phyloP scores from a whole-genome alignment of 345 rosid genomes.

The Euphorbia tirucalli region DNA sequence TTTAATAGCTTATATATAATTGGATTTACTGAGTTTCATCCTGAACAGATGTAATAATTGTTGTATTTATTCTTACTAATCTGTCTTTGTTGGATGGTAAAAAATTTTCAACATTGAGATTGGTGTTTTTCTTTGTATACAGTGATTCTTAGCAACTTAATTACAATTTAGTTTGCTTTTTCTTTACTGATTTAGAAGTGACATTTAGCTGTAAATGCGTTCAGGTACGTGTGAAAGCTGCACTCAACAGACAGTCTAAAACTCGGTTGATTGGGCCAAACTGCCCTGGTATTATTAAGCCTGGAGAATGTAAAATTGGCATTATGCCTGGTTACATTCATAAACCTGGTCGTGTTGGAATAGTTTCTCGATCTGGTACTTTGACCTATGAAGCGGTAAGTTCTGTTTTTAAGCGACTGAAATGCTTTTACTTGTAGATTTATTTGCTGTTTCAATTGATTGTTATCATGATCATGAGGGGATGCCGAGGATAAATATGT shows the following conservation, averaged over 20 bases:
- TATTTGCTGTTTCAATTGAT: background rate
- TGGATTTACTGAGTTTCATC: background rate
- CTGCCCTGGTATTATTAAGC: slow-evolving; percentile 92
- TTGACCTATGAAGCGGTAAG: slow-evolving; percentile 99
- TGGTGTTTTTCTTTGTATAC: background rate
- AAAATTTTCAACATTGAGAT: background rate
- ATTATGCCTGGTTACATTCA: slow-evolving; percentile 99
- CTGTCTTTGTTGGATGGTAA: background rate
- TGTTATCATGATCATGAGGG: background rate
- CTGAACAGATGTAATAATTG: background rate
- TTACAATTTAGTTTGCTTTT: background rate
- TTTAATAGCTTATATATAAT: background rate
- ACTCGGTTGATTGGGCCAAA: slow-evolving; percentile 95
- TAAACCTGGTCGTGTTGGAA: slow-evolving; percentile 92
- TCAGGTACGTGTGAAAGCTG: slow-evolving; percentile 92
- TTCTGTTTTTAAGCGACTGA: background rate
- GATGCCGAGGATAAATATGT: background rate
- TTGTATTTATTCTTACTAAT: background rate
- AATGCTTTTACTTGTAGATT: background rate
- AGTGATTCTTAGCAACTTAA: background rate
- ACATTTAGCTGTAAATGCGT: slow-evolving; percentile 10
- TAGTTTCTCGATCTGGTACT: slow-evolving; percentile 95
- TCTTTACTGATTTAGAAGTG: background rate
- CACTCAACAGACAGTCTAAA: slow-evolving; percentile 80
- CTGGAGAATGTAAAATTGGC: slow-evolving; percentile 93